Base-by-base conservation (phyloP, 257 asterid species). In the Leonotis leonurus region DNA sequence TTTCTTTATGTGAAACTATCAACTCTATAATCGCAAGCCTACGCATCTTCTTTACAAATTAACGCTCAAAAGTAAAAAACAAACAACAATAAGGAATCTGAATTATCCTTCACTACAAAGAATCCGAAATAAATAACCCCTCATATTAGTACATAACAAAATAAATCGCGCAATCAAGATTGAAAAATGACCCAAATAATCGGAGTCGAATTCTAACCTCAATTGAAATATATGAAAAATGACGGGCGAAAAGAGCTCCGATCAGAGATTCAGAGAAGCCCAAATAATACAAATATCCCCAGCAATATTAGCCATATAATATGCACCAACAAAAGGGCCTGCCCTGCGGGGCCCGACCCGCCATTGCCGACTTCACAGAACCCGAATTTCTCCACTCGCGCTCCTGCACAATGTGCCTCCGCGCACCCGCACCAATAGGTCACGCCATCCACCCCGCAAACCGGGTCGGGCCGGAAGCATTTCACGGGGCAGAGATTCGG, bases 381-480 rank as follows among this genome's bases (percentile, higher is more conserved):
- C 56, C 96, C 96, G 35, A 77, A 7, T 65, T 84, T 86, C 48
- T 73, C 77, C 43, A 88, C 98, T 2, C 83, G 83, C 17, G 85
- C 81, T 3, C 95, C 96, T n/a, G 84, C 85, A 69, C 98, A 91
- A 29, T 73, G 84, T 8, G 96, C 98, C 52, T 91, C 98, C 14
- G 90, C 84, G 77, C 98, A 91, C 48, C 98, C 98, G 71, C 98
- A 91, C 98, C 98, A 91, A 61, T 91, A 91, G 64, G 96, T 91
- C 18, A 81, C 76, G 35, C 96, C 95, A 51, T 91, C 87, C 13
- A 65, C 83, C 10, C 96, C 98, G 71, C 98, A 91, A 16, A 88
- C 98, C 37, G 98, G 98, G 63, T 88, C 94, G 44, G 96, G 80
- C 10, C 95, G 87, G 80, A 91, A 91, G 63, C 98, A 91, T 50